Percentiles rank a stretch among this genome's conserved stretches.
These are phyloP conservation scores for Leishmania major DNA, from an alignment of 208 protist species.

Conservation along the genomic window DNA sequence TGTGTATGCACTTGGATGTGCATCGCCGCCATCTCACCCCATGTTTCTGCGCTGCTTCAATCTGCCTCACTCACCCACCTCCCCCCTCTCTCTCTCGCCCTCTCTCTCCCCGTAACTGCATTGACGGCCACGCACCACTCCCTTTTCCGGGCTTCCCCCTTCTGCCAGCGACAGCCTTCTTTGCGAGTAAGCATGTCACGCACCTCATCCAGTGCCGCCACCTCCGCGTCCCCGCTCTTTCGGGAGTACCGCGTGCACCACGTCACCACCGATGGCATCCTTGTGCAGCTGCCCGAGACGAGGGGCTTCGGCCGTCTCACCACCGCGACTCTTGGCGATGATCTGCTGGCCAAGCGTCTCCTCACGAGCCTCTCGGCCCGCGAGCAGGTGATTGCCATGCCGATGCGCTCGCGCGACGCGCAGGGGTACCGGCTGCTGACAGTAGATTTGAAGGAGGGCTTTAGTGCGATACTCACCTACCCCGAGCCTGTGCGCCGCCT, in stretches of 20 bases:
- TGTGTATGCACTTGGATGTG: not conserved
- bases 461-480: slow-evolving; percentile 61
- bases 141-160: not conserved
- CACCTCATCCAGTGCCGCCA: not conserved
- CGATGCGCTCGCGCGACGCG: slow-evolving; percentile 52
- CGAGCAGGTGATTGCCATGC: slow-evolving; percentile 52
- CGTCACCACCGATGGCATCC: slow-evolving; percentile 60
- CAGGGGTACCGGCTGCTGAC: slow-evolving; percentile 81
- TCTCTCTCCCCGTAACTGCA: not conserved
- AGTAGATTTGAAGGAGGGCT: slow-evolving; percentile 57
- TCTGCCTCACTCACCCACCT: not conserved
- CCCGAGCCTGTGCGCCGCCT: slow-evolving; percentile 52
- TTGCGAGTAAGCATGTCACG: not conserved
- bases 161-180: not conserved
- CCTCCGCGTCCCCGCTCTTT: slow-evolving; percentile 25
- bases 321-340: slow-evolving; percentile 65
- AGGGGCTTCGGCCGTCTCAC: slow-evolving; percentile 85
- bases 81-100: not conserved
- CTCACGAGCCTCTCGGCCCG: slow-evolving; percentile 63
- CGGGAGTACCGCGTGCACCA: slow-evolving; percentile 85
- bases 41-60: not conserved
- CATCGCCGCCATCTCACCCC: not conserved
- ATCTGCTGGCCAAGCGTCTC: slow-evolving; percentile 66
- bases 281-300: slow-evolving; percentile 74
- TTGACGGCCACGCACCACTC: not conserved